phyloP scores from a whole-genome alignment of 2,329 filamentous ascomycete species.

The Trichoderma cornu-damae region DNA sequence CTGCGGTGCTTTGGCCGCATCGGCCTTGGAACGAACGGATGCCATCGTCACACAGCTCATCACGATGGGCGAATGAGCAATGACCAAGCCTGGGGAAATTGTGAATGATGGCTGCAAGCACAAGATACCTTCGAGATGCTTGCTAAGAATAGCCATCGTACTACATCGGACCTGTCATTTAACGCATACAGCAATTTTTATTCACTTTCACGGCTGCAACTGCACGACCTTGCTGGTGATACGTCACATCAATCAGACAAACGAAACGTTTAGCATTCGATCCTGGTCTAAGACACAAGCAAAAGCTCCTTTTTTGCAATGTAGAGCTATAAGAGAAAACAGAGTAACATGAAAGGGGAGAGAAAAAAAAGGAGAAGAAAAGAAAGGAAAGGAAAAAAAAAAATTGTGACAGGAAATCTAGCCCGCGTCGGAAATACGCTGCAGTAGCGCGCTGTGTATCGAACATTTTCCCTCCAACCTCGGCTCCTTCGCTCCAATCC shows the following conservation, averaged over 20 bases:
- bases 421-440: slow-evolving; percentile 12
- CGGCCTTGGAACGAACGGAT: not conserved
- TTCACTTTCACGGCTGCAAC: not conserved
- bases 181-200: not conserved
- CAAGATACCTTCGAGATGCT: not conserved
- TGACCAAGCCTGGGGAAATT: too few relatives aligned
- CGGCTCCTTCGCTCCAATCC: slow-evolving; percentile 13
- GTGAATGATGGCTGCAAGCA: not conserved
- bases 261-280: slow-evolving; percentile 19
- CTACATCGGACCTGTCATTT: not conserved
- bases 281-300: slow-evolving; percentile 19
- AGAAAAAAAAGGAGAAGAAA: not conserved
- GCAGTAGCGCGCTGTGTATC: slow-evolving; percentile 12
- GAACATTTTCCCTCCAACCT: not conserved
- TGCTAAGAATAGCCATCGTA: slow-evolving; percentile 4
- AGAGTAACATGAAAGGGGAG: too few relatives aligned
- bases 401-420: slow-evolving; percentile 8
- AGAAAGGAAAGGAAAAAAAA: not conserved
- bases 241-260: slow-evolving; percentile 15
- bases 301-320: not conserved
- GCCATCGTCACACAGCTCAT: slow-evolving; percentile 3
- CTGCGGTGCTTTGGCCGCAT: not conserved
- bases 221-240: not conserved
- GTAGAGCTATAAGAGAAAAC: slow-evolving; percentile 3
- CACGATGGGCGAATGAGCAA: not conserved